These are phyloP conservation scores for Boletus rubescentipes DNA, from an alignment of 768 basidiomycete genomes.

Conservation along the genomic window DNA sequence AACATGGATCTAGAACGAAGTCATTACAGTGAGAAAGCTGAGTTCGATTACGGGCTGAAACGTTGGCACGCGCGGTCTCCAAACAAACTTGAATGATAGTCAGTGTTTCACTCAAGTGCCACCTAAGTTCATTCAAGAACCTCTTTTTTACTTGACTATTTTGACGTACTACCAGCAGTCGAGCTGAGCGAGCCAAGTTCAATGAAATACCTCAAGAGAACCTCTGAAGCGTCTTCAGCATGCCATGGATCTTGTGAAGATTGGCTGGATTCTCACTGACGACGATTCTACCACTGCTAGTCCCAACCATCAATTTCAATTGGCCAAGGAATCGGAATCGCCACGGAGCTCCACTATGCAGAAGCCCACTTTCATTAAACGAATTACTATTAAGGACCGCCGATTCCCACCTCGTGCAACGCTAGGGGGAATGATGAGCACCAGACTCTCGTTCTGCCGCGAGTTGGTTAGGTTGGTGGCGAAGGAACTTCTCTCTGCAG, in stretches of 20 bases:
- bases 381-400: conserved; percentile 16
- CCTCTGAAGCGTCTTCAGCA: background rate
- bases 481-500: conserved; percentile 9
- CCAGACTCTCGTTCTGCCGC: background rate
- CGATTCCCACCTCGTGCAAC: conserved; percentile 23
- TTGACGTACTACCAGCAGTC: background rate
- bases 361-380: conserved; percentile 18
- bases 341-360: background rate
- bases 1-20: too few relatives aligned
- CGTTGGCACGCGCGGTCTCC: too few relatives aligned
- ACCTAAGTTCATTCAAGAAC: too few relatives aligned
- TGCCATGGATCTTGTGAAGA: background rate
- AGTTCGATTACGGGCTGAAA: too few relatives aligned
- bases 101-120: too few relatives aligned
- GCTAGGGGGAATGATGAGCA: background rate
- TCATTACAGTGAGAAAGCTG: too few relatives aligned
- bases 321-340: background rate
- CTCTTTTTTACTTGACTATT: background rate
- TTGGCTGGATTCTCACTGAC: background rate
- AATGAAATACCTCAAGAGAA: background rate
- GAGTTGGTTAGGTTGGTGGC: conserved; percentile 2
- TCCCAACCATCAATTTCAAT: background rate
- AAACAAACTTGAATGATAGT: too few relatives aligned
- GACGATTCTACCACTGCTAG: background rate
- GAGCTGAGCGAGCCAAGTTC: background rate